Base-by-base conservation (phyloP, 177 flowering plant species). In the Tripterygium wilfordii region DNA sequence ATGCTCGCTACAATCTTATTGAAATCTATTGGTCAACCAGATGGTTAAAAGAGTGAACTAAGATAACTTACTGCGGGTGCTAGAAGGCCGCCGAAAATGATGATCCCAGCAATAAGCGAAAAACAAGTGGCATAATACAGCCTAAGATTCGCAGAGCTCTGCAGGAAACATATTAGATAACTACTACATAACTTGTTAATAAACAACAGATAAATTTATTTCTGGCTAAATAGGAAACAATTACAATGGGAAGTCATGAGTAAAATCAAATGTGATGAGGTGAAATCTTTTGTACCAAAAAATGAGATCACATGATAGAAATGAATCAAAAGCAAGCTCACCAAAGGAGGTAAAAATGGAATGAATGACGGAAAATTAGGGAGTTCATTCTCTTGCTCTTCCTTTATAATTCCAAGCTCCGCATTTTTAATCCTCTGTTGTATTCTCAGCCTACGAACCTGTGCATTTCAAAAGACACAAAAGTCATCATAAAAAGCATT, bases 331-430 rank as follows among this genome's bases (percentile, higher is more conserved):
- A 30, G 17, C 41, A 44, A 61, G 17, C 66, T 74, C 53, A 91
- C 98, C 85, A 92, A 47, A 45, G 90, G 96, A 62, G 98, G 98
- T 69, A 92, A 79, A 67, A 92, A 92, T 0, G 98, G 98, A 45
- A 92, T 92, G 63, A 80, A 92, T 10, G 98, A 92, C 44, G 98
- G 98, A 42, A 91, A 85, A 61, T 74, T 58, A 29, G 96, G 96
- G 51, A 91, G 79, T 52, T 91, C 96, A 63, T 65, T 74, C 50
- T 83, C 95, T 40, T 65, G 77, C 60, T 83, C 73, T 17, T 83
- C 95, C 8, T 61, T 61, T 16, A 57, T 5, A 31, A 72, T 67
- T 45, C 90, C 94, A 51, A 80, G 79, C 64, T 91, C 95, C 14
- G 77, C 82, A 61, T 45, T 82, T 65, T 75, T 88, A 31, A 92